A percentile compares a stretch with the other conserved stretches of the same genome.
These are phyloP conservation scores for Candida tunisiensis DNA, from an alignment of 1,139 yeast genomes.

Conservation along the genomic window DNA sequence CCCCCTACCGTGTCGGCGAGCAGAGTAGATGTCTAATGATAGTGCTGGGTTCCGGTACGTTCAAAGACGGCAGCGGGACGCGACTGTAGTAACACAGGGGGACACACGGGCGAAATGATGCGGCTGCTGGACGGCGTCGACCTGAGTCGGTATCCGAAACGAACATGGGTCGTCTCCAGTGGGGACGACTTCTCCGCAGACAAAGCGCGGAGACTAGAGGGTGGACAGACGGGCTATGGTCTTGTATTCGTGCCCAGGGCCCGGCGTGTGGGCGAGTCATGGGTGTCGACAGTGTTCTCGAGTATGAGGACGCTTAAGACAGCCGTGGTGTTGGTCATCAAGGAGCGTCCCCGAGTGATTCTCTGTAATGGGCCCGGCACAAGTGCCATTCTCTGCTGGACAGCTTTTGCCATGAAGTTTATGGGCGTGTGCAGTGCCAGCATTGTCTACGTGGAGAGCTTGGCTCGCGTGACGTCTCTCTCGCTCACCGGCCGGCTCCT, in stretches of 20 bases:
- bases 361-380: slow-evolving; percentile 93
- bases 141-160: slow-evolving; percentile 13
- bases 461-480: slow-evolving; percentile 65
- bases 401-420: slow-evolving; percentile 36
- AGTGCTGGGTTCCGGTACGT: background rate
- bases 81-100: slow-evolving; percentile 31
- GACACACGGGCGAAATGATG: slow-evolving; percentile 94
- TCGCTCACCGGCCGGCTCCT: slow-evolving; percentile 65
- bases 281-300: slow-evolving; percentile 33
- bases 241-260: slow-evolving; percentile 45
- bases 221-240: slow-evolving; percentile 6
- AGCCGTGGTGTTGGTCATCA: slow-evolving; percentile 14
- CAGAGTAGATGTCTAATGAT: slow-evolving; percentile 9
- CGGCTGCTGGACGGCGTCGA: slow-evolving; percentile 34
- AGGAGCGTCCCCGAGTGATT: slow-evolving; percentile 21
- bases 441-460: slow-evolving; percentile 69
- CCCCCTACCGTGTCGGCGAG: too few relatives aligned
- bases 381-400: slow-evolving; percentile 57
- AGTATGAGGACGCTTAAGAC: slow-evolving; percentile 21
- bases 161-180: slow-evolving; percentile 18
- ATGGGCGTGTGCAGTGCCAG: slow-evolving; percentile 37
- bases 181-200: slow-evolving; percentile 44
- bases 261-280: slow-evolving; percentile 54
- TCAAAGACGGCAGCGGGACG: background rate
- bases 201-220: slow-evolving; percentile 29